Evolutionary conservation across 176 grass and related monocot species (phyloP).

Genomic region (Aegilops speltoides): DNA sequence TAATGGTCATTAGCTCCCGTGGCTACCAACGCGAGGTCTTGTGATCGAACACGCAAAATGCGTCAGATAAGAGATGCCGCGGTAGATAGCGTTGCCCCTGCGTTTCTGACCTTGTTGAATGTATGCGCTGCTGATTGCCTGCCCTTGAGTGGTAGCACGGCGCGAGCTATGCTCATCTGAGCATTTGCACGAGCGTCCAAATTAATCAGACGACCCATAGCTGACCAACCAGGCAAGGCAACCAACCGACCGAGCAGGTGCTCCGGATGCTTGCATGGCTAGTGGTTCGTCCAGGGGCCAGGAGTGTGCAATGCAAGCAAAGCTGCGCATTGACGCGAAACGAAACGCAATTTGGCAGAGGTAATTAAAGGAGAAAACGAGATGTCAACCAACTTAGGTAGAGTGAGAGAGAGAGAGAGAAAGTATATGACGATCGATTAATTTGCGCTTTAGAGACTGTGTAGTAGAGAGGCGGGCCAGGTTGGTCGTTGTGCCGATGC

Average conservation of each 20-base stretch:
- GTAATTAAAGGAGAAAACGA: conserved; percentile 4
- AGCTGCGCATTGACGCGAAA: background rate
- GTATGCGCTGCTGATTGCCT: background rate
- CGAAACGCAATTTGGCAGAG: background rate
- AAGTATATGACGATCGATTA: background rate
- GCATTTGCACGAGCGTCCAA: background rate
- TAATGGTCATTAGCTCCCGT: too few species aligned
- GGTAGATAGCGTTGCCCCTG: too few species aligned
- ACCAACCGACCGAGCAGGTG: background rate
- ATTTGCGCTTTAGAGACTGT: too few species aligned
- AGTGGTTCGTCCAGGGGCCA: too few species aligned
- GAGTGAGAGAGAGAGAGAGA: background rate
- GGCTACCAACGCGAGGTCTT: too few species aligned
- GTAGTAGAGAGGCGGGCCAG: too few species aligned
- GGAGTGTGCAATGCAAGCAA: background rate
- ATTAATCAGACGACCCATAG: background rate
- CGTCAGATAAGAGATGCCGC: too few species aligned
- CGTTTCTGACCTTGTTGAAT: background rate
- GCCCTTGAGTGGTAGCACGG: background rate
- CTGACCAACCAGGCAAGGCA: background rate
- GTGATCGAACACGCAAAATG: too few species aligned
- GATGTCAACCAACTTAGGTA: background rate
- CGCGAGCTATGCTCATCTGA: background rate
- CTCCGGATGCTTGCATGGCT: background rate
- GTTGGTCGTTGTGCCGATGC: too few species aligned